Conservation (phyloP, 768 basidiomycete genomes). For the Leccinum incarnatum region DNA sequence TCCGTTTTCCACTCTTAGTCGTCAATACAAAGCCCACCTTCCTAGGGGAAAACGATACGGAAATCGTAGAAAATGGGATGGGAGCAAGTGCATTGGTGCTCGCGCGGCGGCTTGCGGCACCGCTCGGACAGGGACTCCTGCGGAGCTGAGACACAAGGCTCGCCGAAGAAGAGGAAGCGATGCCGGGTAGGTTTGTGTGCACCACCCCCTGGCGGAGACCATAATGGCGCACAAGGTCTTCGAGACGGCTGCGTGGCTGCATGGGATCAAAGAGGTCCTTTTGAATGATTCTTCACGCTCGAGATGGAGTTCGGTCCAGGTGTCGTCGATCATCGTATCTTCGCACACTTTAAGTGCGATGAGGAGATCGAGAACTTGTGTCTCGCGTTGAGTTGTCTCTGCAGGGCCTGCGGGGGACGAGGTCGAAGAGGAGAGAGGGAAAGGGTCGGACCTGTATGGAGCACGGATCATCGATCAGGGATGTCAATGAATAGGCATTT, state of each 20-base stretch:
- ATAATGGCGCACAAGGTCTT: slow-evolving; percentile 60
- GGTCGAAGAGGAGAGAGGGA: slow-evolving; percentile 47
- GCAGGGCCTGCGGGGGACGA: slow-evolving; percentile 27
- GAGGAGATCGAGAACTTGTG: slow-evolving; percentile 71
- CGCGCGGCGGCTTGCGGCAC: slow-evolving; percentile 1
- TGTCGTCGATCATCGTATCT: slow-evolving; percentile 75
- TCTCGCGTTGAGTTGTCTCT: slow-evolving; percentile 65
- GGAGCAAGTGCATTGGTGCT: slow-evolving; percentile 6
- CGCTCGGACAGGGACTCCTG: background rate
- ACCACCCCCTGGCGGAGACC: slow-evolving; percentile 41
- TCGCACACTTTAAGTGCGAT: slow-evolving; percentile 77
- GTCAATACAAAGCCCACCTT: slow-evolving; percentile 37
- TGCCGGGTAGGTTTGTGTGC: slow-evolving; percentile 5
- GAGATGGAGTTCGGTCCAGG: slow-evolving; percentile 69
- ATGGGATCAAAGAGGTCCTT: slow-evolving; percentile 75
- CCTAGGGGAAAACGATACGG: slow-evolving; percentile 40
- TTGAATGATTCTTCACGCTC: slow-evolving; percentile 73
- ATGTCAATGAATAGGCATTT: too few species aligned
- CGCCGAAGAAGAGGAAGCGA: slow-evolving; percentile 1
- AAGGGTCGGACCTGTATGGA: slow-evolving; percentile 78
- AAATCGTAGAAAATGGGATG: slow-evolving; percentile 37
- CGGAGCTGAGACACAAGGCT: background rate
- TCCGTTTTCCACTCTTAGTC: slow-evolving; percentile 35
- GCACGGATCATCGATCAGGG: slow-evolving; percentile 43
- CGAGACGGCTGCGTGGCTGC: slow-evolving; percentile 70